Conservation (phyloP, 352 stramenopile genomes). For the Globisporangium parvum region DNA sequence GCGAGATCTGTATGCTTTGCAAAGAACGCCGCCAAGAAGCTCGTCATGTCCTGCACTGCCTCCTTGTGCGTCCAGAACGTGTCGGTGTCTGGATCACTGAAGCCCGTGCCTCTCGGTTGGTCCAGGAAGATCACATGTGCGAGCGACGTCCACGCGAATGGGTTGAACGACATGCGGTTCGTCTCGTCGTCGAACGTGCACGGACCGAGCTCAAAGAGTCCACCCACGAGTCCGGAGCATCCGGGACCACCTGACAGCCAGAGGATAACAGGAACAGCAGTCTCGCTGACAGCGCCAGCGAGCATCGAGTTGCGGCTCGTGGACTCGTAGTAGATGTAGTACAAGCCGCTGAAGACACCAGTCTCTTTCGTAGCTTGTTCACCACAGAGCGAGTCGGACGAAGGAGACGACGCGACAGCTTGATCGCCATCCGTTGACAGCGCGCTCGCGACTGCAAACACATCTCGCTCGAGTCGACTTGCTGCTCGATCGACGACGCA, state of each 20-base stretch:
- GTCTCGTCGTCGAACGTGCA: slow-evolving; percentile 83
- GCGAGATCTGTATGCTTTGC: slow-evolving; percentile 26
- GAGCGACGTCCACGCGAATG: slow-evolving; percentile 91
- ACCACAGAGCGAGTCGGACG: slow-evolving; percentile 44
- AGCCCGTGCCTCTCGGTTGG: slow-evolving; percentile 85
- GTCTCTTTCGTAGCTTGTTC: slow-evolving; percentile 53
- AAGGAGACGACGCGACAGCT: neutral
- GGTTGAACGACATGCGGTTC: slow-evolving; percentile 72
- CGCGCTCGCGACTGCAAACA: slow-evolving; percentile 24
- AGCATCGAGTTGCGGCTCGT: slow-evolving; percentile 6
- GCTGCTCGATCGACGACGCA: slow-evolving; percentile 1
- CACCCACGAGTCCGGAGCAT: slow-evolving; percentile 91
- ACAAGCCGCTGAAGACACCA: slow-evolving; percentile 55
- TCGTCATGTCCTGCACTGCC: slow-evolving; percentile 38
- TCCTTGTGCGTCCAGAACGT: slow-evolving; percentile 39
- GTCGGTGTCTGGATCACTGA: slow-evolving; percentile 24
- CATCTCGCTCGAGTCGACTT: neutral
- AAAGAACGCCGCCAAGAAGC: slow-evolving; percentile 59
- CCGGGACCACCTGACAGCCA: slow-evolving; percentile 96
- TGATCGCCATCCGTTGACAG: slow-evolving; percentile 5
- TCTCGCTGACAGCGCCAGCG: neutral
- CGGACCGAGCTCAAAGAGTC: slow-evolving; percentile 95
- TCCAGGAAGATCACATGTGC: slow-evolving; percentile 97
- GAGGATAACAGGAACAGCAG: slow-evolving; percentile 82
- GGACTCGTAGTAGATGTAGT: slow-evolving; percentile 74